Conservation (phyloP, 768 basidiomycete species). For the Pholiota molesta region DNA sequence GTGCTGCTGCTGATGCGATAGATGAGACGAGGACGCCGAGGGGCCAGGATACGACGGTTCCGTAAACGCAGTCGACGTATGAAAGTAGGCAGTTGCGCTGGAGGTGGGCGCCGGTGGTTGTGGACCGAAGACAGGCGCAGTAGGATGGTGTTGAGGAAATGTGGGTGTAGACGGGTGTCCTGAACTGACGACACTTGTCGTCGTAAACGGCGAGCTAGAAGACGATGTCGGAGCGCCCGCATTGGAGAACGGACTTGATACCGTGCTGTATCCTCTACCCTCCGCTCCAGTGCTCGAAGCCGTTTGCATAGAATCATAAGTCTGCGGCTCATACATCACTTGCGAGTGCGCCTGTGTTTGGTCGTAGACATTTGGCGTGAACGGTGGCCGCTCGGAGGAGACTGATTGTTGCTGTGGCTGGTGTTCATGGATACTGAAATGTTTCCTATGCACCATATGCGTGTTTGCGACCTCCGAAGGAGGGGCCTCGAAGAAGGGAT, state of each 20-base stretch:
- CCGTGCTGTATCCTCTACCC: slow-evolving; percentile 11
- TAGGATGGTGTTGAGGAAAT: slow-evolving; percentile 24
- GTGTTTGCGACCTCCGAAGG: slow-evolving; percentile 8
- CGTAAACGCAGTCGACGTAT: slow-evolving; percentile 18
- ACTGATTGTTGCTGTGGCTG: slow-evolving; percentile 14
- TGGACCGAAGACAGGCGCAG: slow-evolving; percentile 29
- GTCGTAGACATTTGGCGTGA: slow-evolving; percentile 9
- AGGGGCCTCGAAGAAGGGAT: not conserved
- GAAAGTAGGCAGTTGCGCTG: slow-evolving; percentile 23
- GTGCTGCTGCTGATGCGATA: slow-evolving; percentile 15
- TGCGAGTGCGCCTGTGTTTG: slow-evolving; percentile 4
- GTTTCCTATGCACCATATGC: slow-evolving; percentile 6
- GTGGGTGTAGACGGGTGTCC: slow-evolving; percentile 33
- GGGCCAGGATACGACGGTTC: slow-evolving; percentile 16
- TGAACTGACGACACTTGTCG: slow-evolving; percentile 19
- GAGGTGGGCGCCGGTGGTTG: slow-evolving; percentile 14
- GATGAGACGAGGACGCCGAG: slow-evolving; percentile 1
- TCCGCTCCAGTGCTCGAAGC: slow-evolving; percentile 7
- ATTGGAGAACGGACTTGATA: slow-evolving; percentile 32
- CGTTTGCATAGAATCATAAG: slow-evolving; percentile 17
- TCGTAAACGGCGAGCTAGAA: slow-evolving; percentile 34
- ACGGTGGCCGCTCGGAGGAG: slow-evolving; percentile 8
- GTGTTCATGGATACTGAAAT: slow-evolving; percentile 9
- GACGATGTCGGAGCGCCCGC: slow-evolving; percentile 24
- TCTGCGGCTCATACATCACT: slow-evolving; percentile 21